These are phyloP conservation scores for Solanum chaucha DNA, from an alignment of 257 asterid species.

Conservation along the genomic window DNA sequence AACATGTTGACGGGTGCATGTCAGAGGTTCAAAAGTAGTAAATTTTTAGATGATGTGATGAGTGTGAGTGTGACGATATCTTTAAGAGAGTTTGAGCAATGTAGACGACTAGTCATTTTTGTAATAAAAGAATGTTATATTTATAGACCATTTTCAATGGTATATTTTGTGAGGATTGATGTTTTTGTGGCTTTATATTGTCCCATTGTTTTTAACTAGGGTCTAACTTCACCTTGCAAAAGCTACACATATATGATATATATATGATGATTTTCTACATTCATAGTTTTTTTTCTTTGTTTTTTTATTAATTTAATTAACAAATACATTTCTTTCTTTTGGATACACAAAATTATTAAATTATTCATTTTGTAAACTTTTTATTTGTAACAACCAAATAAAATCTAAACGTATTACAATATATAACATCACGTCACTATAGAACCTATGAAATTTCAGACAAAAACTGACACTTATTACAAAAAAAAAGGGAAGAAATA, in stretches of 20 bases:
- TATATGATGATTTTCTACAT: too few species aligned
- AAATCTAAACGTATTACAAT: too few species aligned
- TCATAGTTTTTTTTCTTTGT: too few species aligned
- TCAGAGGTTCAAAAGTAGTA: too few species aligned
- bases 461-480: too few species aligned
- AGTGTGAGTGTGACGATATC: neutral
- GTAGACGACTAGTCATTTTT: neutral
- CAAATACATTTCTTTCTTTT: neutral
- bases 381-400: too few species aligned
- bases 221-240: neutral
- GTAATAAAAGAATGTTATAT: neutral
- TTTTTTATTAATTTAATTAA: too few species aligned
- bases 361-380: too few species aligned
- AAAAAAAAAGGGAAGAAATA: too few species aligned
- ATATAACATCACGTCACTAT: neutral
- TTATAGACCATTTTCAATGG: neutral
- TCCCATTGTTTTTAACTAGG: neutral
- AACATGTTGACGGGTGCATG: too few species aligned
- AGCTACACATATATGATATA: too few species aligned
- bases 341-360: neutral
- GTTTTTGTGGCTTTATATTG: neutral
- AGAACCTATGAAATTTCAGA: neutral
- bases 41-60: neutral
- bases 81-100: neutral
- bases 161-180: neutral